Base-by-base conservation (phyloP, 345 rosid genomes). In the Conringia planisiliqua region DNA sequence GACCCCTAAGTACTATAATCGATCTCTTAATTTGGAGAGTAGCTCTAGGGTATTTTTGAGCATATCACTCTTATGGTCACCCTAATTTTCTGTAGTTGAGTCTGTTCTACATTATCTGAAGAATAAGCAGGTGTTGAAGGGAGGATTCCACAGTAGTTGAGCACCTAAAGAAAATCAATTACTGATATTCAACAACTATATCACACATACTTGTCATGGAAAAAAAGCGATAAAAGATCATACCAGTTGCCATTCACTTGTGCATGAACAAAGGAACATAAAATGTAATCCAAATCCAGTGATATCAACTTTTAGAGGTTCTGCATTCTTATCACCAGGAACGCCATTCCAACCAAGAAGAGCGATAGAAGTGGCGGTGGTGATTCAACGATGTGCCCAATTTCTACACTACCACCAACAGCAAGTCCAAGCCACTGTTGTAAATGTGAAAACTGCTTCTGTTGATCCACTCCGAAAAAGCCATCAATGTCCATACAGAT, bases 201-300 rank as follows among this genome's bases (percentile, higher is more conserved):
- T 36, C 54, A 40, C 52, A 47, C n/a, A 62, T 4, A 38, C 26
- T 43, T 60, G 7, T 64, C 40, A 68, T 78, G 26, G 33, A 8
- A 46, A 35, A 39, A 77, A 68, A 59, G 58, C 0, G 39, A 51
- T 32, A 68, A 55, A 30, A 46, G 51, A 71, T 59, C 62, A 55
- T 93, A 94, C 98, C 98, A 94, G 89, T 82, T 85, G 68, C 97
- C 97, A 78, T 94, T 91, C 64, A 94, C 97, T 83, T 87, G 93
- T 70, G 97, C 98, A 71, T 91, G 95, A 75, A 94, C 86, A 73
- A 91, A 76, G 17, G 87, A 81, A 75, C 98, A 91, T 70, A 91
- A 83, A 83, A 80, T 94, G 98, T 87, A 94, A 86, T 64, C 97
- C 88, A 80, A 79, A 87, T 68, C 98, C 98, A 44, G 87, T 83